A percentile compares a stretch with the other conserved stretches of the same genome.
Conservation (phyloP, 139 green algal species). For the Chlorella sp. region DNA sequence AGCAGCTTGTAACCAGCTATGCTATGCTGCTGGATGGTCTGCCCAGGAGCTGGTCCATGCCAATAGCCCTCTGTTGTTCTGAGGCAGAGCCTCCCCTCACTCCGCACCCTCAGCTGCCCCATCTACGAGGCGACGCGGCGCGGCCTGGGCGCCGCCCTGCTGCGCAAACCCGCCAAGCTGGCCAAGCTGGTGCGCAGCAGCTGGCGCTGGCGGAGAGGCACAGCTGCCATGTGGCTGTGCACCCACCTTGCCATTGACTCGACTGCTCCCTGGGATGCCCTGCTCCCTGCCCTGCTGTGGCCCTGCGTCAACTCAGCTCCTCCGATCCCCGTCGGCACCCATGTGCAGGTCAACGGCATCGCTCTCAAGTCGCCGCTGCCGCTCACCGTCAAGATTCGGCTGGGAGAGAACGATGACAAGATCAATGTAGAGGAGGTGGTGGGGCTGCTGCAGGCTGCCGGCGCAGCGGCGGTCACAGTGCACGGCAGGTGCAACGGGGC, state of each 20-base stretch:
- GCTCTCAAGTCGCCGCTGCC: conserved; percentile 69
- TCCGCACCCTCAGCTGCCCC: conserved; percentile 80
- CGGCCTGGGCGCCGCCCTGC: conserved; percentile 79
- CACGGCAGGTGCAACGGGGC: conserved; percentile 70
- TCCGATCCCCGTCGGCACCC: too few species aligned
- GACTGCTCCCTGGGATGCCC: too few species aligned
- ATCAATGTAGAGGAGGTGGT: conserved; percentile 77
- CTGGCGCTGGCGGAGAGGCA: too few species aligned
- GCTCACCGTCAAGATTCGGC: conserved; percentile 86
- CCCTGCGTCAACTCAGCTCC: too few species aligned
- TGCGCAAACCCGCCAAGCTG: conserved; percentile 86
- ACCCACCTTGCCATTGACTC: too few species aligned
- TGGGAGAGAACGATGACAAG: conserved; percentile 65
- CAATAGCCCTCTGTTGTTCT: too few species aligned
- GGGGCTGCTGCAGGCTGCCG: conserved; percentile 63
- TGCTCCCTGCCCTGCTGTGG: too few species aligned
- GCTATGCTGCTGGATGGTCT: too few species aligned
- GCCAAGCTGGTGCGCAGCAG: conserved; percentile 69
- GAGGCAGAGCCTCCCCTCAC: too few species aligned
- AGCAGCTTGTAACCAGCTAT: too few species aligned
- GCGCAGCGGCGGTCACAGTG: conserved; percentile 81
- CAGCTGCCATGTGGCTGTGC: too few species aligned
- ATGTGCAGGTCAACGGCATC: conserved; percentile 61
- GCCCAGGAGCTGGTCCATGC: too few species aligned
- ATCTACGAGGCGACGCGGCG: conserved; percentile 85